Conservation (phyloP, 2,329 filamentous ascomycete species). For the Pseudocercospora pini-densiflorae region DNA sequence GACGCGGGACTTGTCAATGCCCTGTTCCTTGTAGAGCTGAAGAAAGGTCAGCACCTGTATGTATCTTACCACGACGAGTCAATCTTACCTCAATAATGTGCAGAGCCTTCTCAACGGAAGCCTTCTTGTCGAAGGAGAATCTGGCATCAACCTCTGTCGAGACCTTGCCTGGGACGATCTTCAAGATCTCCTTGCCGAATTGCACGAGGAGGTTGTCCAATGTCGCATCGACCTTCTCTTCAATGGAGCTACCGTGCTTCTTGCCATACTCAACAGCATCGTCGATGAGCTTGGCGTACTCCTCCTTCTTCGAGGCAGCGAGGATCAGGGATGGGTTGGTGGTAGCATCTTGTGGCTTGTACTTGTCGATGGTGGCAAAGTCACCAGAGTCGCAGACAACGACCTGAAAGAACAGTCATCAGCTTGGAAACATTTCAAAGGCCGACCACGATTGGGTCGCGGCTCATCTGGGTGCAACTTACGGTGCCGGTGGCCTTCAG, state of each 20-base stretch:
- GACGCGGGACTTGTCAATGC: constrained; percentile 90
- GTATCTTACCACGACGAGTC: not conserved
- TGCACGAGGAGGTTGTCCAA: constrained; percentile 95
- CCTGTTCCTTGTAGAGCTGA: constrained; percentile 91
- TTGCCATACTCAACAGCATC: constrained; percentile 76
- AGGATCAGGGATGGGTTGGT: constrained; percentile 99
- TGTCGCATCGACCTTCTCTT: constrained; percentile 84
- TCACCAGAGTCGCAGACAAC: constrained; percentile 97
- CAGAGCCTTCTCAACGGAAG: constrained; percentile 91
- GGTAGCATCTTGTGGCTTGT: constrained; percentile 99
- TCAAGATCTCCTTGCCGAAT: constrained; percentile 96
- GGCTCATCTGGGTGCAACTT: constrained; percentile 51
- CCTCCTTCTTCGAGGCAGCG: constrained; percentile 78
- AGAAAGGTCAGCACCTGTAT: constrained; percentile 32
- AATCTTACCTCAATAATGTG: constrained; percentile 87
- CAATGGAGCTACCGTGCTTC: constrained; percentile 66
- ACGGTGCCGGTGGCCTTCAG: constrained; percentile 97
- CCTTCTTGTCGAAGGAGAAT: constrained; percentile 94
- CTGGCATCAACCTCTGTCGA: constrained; percentile 97
- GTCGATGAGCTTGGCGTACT: constrained; percentile 36
- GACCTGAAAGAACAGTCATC: constrained; percentile 59
- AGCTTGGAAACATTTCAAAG: constrained; percentile 27
- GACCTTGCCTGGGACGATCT: constrained; percentile 97
- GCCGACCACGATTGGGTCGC: constrained; percentile 18
- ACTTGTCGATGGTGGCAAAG: constrained; percentile 89